These are phyloP conservation scores for Petrea volubilis DNA, from an alignment of 257 asterid species.

Conservation along the genomic window DNA sequence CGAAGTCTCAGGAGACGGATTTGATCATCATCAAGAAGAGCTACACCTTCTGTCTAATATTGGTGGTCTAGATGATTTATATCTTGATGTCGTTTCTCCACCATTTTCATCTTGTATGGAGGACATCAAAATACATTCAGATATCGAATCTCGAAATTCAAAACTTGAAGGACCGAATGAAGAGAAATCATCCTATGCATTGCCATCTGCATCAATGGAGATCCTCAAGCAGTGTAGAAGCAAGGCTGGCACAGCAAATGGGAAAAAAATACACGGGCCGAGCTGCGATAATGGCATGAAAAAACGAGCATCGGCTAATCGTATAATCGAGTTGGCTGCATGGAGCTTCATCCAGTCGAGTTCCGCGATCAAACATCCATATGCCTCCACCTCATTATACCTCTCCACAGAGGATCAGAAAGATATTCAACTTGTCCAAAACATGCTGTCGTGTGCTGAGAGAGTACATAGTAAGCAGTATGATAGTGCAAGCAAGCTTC, in stretches of 20 bases:
- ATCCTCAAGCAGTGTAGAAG: conserved; percentile 37
- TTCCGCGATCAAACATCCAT: conserved; percentile 30
- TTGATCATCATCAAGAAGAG: not conserved
- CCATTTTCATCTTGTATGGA: conserved; percentile 6
- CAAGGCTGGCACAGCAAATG: conserved; percentile 20
- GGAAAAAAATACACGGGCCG: conserved; percentile 9
- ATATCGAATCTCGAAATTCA: conserved; percentile 5
- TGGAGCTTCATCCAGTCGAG: conserved; percentile 38
- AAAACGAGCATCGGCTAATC: conserved; percentile 21
- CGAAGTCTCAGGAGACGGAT: not conserved
- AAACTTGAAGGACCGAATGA: conserved; percentile 21
- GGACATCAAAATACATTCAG: not conserved
- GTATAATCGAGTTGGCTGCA: conserved; percentile 45
- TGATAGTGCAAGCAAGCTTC: conserved; percentile 33
- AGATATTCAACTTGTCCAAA: conserved; percentile 41
- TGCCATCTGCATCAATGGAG: conserved; percentile 42
- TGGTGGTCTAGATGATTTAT: conserved; percentile 13
- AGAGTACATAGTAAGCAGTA: conserved; percentile 35
- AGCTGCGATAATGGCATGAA: conserved; percentile 3
- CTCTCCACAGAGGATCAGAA: conserved; percentile 30
- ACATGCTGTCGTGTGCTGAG: conserved; percentile 50
- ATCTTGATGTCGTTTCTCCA: conserved; percentile 2
- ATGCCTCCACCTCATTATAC: conserved; percentile 17
- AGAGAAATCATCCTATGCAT: not conserved
- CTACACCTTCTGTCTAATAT: not conserved